Evolutionary conservation across 2,329 filamentous ascomycete genomes (phyloP), one percentile per base, ranked within the genome.

Genomic region (Dendryphion nanum): DNA sequence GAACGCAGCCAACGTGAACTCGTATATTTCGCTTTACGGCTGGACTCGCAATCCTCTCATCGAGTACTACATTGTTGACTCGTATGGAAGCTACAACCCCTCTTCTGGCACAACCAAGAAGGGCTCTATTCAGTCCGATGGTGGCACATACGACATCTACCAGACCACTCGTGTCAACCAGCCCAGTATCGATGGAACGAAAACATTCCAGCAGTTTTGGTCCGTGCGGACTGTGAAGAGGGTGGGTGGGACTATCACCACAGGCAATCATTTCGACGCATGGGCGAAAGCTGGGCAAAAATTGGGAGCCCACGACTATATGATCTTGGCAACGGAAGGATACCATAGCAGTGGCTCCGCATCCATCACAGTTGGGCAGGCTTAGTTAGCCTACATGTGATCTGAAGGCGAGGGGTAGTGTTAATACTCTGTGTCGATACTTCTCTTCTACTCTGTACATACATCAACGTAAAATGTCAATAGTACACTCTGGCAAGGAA

Each of bases 31-130:
- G 12, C 58, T 81, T n/a, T 81, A 81, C 51, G 77, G 77, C 31
- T 81, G 78, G 76, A 76, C 73, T 2, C 64, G 55, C 14, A 70
- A 68, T 54, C 75, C 75, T 0, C 61, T 78, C n/a, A 66, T 79
- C 53, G 77, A 80, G 48, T 79, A 79, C 64, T 80, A 80, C 63
- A 73, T 81, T 41, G 67, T 79, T 47, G 77, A 81, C 42, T 59
- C 67, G 10, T 74, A 71, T 53, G 74, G 72, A 42, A 69, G 67
- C 29, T 72, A 77, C 52, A 67, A 74, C 30, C 73, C 74, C 1
- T 66, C 67, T 40, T 68, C 71, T 48, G 74, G 66, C 14, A 69
- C 68, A 45, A 70, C 65, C 1, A 63, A 65, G 43, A 74, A 74
- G 53, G 77, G 76, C 18, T 70, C 70, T 40, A 69, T 81, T 44